Evolutionary conservation across 139 green algal genomes (phyloP), one percentile per base, ranked within the genome.

Genomic region (Cymbomonas tetramitiformis): DNA sequence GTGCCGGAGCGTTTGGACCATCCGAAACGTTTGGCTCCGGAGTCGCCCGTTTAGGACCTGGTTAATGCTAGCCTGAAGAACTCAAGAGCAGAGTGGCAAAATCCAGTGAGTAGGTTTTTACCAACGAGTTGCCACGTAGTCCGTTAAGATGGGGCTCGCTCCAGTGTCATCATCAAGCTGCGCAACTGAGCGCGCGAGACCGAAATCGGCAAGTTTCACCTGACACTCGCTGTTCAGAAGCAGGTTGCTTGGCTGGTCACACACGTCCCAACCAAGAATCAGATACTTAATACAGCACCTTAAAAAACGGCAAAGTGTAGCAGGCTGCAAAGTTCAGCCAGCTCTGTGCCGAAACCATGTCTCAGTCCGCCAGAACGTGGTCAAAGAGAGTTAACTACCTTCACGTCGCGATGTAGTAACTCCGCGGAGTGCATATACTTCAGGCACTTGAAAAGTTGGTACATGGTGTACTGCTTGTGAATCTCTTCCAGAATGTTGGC

Each of bases 381-480:
- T n/a, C n/a, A n/a, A n/a, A n/a, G n/a, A n/a, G n/a, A n/a, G n/a
- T n/a, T n/a, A n/a, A n/a, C n/a, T 10, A 62, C 54, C 43, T 65
- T 98, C 68, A 98, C 91, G 77, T 97, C 90, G 10, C 91, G 65
- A 70, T 98, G 91, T 26, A 96, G 69, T 38, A 98, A 68, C 60
- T 94, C 73, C 1, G 84, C 89, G 0, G 82, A 82, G 79, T 98
- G 91, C 79, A 98, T 89, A 82, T 94, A 98, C 67, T 94, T 94
- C 24, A 97, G 79, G 0, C 81, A 65, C 30, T 84, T 83, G 66
- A 98, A 88, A n/a, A 98, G 78, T 71, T 98, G 91, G 69, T 95
- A 96, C 87, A 98, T 96, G 51, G 94, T 93, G 72, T 95, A 98
- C 71, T 89, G 85, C 69, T 95, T 94, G 73, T 96, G 90, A 18